phyloP scores from a whole-genome alignment of 768 basidiomycete genomes.

The Tylopilus sp. region DNA sequence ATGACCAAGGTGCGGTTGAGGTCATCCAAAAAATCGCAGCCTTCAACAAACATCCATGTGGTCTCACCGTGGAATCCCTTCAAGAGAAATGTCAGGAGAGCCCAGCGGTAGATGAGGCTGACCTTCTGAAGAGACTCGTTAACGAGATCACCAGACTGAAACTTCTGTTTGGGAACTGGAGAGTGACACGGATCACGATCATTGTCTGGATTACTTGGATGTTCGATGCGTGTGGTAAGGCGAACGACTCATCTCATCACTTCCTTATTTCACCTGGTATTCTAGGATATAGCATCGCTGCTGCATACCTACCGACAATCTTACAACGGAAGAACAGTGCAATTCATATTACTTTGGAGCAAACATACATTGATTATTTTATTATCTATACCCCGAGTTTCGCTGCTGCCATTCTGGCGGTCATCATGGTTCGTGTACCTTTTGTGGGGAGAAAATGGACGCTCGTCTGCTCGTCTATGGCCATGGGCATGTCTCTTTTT shows the following conservation, averaged over 20 bases:
- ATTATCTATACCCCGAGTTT: conserved; percentile 7
- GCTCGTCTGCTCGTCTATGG: conserved; percentile 12
- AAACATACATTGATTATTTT: conserved; percentile 13
- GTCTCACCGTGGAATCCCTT: conserved; percentile 15
- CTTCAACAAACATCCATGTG: conserved; percentile 7
- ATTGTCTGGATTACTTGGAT: conserved; percentile 15
- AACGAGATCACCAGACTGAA: conserved; percentile 11
- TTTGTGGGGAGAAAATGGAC: conserved; percentile 17
- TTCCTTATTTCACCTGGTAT: not conserved
- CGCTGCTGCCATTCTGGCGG: not conserved
- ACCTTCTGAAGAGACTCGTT: not conserved
- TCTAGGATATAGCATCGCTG: conserved; percentile 3
- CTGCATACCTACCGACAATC: conserved; percentile 7
- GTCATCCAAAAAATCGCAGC: conserved; percentile 13
- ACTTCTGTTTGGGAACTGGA: conserved; percentile 14
- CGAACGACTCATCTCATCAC: not conserved
- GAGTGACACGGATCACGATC: conserved; percentile 6
- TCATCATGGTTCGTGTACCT: conserved; percentile 13
- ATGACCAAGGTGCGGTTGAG: conserved; percentile 12
- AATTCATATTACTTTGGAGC: conserved; percentile 1
- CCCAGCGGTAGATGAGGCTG: not conserved
- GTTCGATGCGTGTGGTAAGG: conserved; percentile 13
- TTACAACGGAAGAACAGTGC: conserved; percentile 13
- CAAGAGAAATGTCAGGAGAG: conserved; percentile 3
- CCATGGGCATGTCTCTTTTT: conserved; percentile 4